Evolutionary conservation across 257 asterid species (phyloP).

Genomic region (Solanum gandarillasii): DNA sequence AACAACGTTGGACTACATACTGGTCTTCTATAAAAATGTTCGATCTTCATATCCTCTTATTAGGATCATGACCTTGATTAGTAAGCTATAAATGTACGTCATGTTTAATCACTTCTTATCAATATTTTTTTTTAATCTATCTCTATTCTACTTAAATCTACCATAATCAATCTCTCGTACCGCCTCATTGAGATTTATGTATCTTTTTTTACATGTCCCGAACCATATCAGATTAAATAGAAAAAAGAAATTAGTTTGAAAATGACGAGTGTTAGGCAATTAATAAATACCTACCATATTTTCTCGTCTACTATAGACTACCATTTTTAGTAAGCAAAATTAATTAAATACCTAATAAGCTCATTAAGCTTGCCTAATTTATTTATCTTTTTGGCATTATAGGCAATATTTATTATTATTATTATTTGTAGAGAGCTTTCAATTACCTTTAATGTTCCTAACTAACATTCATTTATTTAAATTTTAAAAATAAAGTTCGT

Average conservation of each 20-base stretch:
- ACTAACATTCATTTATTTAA: neutral
- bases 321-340: neutral
- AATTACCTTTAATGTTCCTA: neutral
- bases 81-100: neutral
- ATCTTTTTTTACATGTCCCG: neutral
- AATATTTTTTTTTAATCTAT: neutral
- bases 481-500: neutral
- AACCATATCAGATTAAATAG: neutral
- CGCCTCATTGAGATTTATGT: neutral
- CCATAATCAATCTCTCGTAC: neutral
- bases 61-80: neutral
- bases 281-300: neutral
- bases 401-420: neutral
- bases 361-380: neutral
- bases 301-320: neutral
- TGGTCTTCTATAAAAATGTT: neutral
- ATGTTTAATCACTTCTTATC: neutral
- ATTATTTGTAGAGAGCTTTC: neutral
- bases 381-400: neutral
- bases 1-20: neutral
- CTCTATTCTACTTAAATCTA: neutral
- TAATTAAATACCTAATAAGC: neutral
- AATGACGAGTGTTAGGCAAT: neutral
- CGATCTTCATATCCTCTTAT: neutral
- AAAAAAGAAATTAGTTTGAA: neutral